A percentile compares a stretch with the other conserved stretches of the same genome.
These are phyloP conservation scores for Psidium friedrichsthalianum DNA, from an alignment of 345 rosid species.

Conservation along the genomic window DNA sequence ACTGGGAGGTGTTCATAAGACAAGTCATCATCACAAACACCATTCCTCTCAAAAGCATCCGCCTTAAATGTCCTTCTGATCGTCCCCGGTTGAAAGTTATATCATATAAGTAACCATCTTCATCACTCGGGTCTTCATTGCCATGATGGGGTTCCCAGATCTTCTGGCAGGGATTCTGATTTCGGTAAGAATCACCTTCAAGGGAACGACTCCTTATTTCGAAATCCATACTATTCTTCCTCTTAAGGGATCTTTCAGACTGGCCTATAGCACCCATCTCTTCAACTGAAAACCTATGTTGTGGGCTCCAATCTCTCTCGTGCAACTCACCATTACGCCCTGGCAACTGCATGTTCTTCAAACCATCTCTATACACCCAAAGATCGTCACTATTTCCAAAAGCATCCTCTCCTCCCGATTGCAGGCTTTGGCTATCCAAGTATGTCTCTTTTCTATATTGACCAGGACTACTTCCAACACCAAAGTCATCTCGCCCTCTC, in stretches of 20 bases:
- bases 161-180: slow-evolving; percentile 1
- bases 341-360: not conserved
- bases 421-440: slow-evolving; percentile 1
- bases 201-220: not conserved
- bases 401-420: not conserved
- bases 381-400: not conserved
- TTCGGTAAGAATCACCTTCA: not conserved
- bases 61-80: not conserved
- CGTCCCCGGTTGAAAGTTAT: not conserved
- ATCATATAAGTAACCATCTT: slow-evolving; percentile 1
- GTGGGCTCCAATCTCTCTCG: not conserved
- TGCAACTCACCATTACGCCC: not conserved
- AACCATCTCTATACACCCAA: not conserved
- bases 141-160: not conserved
- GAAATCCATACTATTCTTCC: slow-evolving; percentile 4
- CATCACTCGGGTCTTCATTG: slow-evolving; percentile 5
- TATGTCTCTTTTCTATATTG: not conserved
- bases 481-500: slow-evolving; percentile 4
- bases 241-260: not conserved
- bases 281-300: not conserved
- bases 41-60: slow-evolving; percentile 7
- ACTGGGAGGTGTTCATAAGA: slow-evolving; percentile 5
- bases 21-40: slow-evolving; percentile 4
- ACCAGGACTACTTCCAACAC: not conserved
- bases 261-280: not conserved